Percentiles rank a stretch among this genome's conserved stretches.
These are phyloP conservation scores for Cytospora piceicola DNA, from an alignment of 2,329 filamentous ascomycete genomes.

Conservation along the genomic window DNA sequence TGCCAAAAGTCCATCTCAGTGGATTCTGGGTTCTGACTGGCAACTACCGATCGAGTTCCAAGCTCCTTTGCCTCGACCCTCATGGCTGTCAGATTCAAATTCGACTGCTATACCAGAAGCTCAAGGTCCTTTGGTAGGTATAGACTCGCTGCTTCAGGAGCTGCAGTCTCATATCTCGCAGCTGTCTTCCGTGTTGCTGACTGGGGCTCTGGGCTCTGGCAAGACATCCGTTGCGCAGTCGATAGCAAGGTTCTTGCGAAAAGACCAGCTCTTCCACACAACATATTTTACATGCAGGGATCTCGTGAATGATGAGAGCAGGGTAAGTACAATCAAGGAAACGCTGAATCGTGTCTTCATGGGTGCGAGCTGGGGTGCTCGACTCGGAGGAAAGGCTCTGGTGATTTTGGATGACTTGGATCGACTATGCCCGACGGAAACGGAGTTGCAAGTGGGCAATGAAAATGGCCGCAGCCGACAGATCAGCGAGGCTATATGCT, in stretches of 20 bases:
- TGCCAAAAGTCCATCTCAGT: constrained; percentile 58
- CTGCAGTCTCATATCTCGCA: constrained; percentile 78
- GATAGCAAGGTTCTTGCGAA: constrained; percentile 73
- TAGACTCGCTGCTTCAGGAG: constrained; percentile 75
- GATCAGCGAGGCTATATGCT: constrained; percentile 85
- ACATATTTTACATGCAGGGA: constrained; percentile 87
- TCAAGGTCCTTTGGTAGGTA: constrained; percentile 72
- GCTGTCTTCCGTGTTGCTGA: constrained; percentile 86
- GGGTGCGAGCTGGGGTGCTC: constrained; percentile 86
- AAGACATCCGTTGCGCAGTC: constrained; percentile 83
- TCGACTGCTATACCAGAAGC: not conserved
- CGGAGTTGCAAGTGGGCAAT: constrained; percentile 89
- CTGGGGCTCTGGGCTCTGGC: constrained; percentile 85
- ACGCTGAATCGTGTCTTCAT: constrained; percentile 83
- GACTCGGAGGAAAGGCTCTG: constrained; percentile 79
- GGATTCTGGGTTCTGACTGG: constrained; percentile 78
- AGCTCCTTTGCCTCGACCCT: constrained; percentile 68
- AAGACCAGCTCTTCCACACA: constrained; percentile 76
- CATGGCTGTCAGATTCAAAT: constrained; percentile 57
- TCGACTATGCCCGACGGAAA: constrained; percentile 89
- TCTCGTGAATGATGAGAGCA: constrained; percentile 86
- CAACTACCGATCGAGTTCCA: constrained; percentile 78
- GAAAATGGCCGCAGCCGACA: constrained; percentile 93
- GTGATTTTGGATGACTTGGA: constrained; percentile 94
- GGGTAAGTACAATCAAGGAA: constrained; percentile 89